Percentiles rank a stretch among this genome's conserved stretches.
These are phyloP conservation scores for Rugonectria rugulosa DNA, from an alignment of 2,329 filamentous ascomycete genomes.

Conservation along the genomic window DNA sequence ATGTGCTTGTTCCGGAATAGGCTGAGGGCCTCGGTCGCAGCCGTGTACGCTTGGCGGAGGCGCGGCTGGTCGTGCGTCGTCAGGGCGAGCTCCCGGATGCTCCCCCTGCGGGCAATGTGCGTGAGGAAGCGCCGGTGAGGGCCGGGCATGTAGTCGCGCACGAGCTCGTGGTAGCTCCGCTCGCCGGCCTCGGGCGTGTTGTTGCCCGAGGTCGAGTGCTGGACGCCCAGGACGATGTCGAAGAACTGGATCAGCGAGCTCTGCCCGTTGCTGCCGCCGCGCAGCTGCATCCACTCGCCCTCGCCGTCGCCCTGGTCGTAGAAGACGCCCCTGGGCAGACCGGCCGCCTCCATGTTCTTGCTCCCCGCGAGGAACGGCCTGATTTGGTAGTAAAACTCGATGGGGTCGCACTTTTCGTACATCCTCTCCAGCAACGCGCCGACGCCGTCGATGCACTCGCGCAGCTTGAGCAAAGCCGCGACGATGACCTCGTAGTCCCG, in stretches of 20 bases:
- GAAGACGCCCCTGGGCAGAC: constrained; percentile 82
- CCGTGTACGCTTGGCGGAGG: constrained; percentile 65
- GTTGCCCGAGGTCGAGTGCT: constrained; percentile 65
- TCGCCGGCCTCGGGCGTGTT: constrained; percentile 30
- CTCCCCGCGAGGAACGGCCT: constrained; percentile 89
- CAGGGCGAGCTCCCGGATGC: constrained; percentile 75
- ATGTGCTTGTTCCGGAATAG: constrained; percentile 86
- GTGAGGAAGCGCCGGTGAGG: constrained; percentile 81
- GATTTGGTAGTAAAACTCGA: constrained; percentile 88
- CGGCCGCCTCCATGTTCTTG: constrained; percentile 89
- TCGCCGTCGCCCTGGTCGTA: constrained; percentile 78
- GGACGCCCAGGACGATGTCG: constrained; percentile 83
- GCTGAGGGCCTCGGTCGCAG: constrained; percentile 77
- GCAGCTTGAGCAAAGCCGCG: constrained; percentile 69
- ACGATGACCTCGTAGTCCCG: constrained; percentile 69
- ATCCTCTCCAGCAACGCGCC: constrained; percentile 76
- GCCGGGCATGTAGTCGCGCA: constrained; percentile 90
- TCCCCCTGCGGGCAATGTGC: constrained; percentile 72
- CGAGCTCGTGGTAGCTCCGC: constrained; percentile 65
- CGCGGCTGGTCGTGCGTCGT: constrained; percentile 58
- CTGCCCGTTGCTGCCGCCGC: constrained; percentile 94
- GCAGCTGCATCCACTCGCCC: constrained; percentile 75
- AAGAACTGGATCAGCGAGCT: constrained; percentile 94
- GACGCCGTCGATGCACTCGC: constrained; percentile 72
- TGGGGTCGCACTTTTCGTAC: constrained; percentile 88